Evolutionary conservation across 495 filamentous ascomycete species (phyloP).

Genomic region (Gamarada debralockiae): DNA sequence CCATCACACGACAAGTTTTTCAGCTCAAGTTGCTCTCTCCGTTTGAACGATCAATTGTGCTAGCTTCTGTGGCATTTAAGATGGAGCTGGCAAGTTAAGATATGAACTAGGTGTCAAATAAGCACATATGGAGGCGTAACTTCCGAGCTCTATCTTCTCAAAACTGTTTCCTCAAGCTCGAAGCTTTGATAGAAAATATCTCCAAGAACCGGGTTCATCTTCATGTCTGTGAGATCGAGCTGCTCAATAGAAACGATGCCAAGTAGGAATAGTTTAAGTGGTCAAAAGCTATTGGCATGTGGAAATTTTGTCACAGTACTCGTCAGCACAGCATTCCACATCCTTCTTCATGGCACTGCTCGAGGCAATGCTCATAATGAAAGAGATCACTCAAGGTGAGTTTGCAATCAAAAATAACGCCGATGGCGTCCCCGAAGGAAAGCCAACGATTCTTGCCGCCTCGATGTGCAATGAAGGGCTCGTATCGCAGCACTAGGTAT

Average conservation of each 20-base stretch:
- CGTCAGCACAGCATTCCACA: neutral
- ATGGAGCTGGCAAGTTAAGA: no score
- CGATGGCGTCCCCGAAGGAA: slow-evolving; percentile 65
- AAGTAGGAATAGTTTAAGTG: no score
- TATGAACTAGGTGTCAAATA: no score
- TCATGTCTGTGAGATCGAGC: no score
- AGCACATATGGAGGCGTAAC: no score
- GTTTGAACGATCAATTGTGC: no score
- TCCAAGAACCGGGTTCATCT: neutral
- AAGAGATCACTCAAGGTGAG: slow-evolving; percentile 26
- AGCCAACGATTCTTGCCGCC: slow-evolving; percentile 62
- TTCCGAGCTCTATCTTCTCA: neutral
- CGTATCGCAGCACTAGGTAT: slow-evolving; percentile 31
- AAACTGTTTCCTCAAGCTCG: neutral
- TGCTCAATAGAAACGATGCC: no score
- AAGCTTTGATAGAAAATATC: neutral
- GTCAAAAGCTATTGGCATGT: no score
- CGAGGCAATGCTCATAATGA: slow-evolving; percentile 47
- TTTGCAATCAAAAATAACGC: slow-evolving; percentile 65
- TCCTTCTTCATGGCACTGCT: slow-evolving; percentile 44
- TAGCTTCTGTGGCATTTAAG: no score
- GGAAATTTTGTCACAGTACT: no score
- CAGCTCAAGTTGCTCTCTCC: no score
- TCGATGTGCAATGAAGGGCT: slow-evolving; percentile 76
- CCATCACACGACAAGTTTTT: no score